Percentiles rank a stretch among this genome's conserved stretches.
Conservation (phyloP, 1,284 basidiomycete genomes). For the Leccinum pachyderme region DNA sequence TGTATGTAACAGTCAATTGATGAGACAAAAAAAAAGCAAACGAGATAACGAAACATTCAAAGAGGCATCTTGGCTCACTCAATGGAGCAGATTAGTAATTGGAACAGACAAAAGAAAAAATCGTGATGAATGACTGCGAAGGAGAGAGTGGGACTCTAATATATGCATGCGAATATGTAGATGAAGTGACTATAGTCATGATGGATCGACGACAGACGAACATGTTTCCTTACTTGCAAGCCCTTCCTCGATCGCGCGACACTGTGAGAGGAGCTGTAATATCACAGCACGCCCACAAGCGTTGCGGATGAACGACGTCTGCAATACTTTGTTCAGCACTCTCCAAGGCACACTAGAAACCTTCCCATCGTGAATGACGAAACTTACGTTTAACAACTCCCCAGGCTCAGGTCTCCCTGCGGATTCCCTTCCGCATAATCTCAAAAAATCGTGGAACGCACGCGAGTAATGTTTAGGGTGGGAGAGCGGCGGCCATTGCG, state of each 20-base stretch:
- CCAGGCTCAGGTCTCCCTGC: conserved; percentile 53
- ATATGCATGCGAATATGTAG: not conserved
- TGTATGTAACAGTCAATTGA: not conserved
- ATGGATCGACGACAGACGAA: conserved; percentile 6
- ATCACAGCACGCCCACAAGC: conserved; percentile 67
- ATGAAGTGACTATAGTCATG: not conserved
- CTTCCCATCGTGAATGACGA: not conserved
- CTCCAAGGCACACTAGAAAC: not conserved
- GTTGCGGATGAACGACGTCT: conserved; percentile 63
- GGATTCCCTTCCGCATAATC: conserved; percentile 61
- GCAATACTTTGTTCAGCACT: conserved; percentile 20
- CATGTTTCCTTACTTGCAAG: conserved; percentile 41
- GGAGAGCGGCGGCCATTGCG: conserved; percentile 62
- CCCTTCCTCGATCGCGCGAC: conserved; percentile 61
- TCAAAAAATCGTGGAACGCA: conserved; percentile 72
- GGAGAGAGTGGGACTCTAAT: not conserved
- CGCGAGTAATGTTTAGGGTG: conserved; percentile 62
- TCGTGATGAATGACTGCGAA: not conserved
- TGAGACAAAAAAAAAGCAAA: conserved; percentile 8
- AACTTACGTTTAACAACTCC: conserved; percentile 60
- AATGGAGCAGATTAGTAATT: conserved; percentile 3
- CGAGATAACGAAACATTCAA: not conserved
- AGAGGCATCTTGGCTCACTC: not conserved
- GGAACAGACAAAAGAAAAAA: not conserved
- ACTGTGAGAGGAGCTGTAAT: conserved; percentile 62